Evolutionary conservation across 1,139 yeast genomes (phyloP).

Genomic region (Blastobotrys arbuscula): DNA sequence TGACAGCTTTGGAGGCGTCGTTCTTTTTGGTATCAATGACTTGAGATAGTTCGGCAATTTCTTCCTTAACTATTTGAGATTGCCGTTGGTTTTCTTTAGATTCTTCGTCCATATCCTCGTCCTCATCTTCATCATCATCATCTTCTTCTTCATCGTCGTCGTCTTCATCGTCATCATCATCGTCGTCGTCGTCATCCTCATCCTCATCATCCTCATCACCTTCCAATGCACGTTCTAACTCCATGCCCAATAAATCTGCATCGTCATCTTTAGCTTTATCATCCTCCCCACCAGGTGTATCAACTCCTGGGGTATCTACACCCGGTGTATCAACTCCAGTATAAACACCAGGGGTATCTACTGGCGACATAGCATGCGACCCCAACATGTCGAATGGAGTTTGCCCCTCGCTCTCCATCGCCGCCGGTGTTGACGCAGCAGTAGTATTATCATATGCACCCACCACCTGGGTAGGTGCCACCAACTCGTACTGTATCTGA

Average conservation of each 20-base stretch:
- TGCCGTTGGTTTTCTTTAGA: conserved; percentile 51
- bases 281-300: conserved; percentile 25
- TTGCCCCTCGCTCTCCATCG: conserved; percentile 21
- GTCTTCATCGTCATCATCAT: conserved; percentile 47
- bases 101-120: conserved; percentile 40
- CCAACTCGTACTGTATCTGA: conserved; percentile 69
- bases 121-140: conserved; percentile 48
- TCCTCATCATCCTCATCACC: conserved; percentile 44
- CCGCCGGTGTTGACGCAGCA: conserved; percentile 2
- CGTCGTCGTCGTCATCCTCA: conserved; percentile 37
- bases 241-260: conserved; percentile 25
- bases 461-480: conserved; percentile 45
- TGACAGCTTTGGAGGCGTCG: conserved; percentile 62
- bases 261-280: conserved; percentile 26
- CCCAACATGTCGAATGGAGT: conserved; percentile 32
- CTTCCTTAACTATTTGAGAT: conserved; percentile 74
- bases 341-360: conserved; percentile 23
- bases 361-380: conserved; percentile 19
- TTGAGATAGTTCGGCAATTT: conserved; percentile 72
- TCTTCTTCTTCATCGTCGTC: conserved; percentile 53
- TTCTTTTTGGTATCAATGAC: conserved; percentile 72
- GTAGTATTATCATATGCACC: conserved; percentile 1
- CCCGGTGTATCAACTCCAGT: conserved; percentile 19
- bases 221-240: conserved; percentile 31
- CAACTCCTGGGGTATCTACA: conserved; percentile 20